phyloP scores from a whole-genome alignment of 2,329 filamentous ascomycete genomes.

The Paecilomyces variotii region DNA sequence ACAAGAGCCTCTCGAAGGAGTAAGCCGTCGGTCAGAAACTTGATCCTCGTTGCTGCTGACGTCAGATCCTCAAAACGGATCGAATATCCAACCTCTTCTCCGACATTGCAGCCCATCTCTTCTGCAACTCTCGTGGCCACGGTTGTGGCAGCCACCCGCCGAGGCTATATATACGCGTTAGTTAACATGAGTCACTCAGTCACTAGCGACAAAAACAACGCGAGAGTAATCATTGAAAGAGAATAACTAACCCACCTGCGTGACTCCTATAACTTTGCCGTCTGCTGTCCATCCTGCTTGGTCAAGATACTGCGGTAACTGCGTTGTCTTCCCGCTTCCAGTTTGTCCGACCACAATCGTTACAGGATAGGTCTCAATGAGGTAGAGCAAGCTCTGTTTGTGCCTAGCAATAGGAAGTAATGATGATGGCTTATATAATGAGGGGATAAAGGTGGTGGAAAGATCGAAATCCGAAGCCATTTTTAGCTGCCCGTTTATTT shows the following conservation, averaged over 20 bases:
- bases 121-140: slow-evolving; percentile 84
- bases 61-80: slow-evolving; percentile 89
- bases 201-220: not conserved
- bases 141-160: slow-evolving; percentile 82
- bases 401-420: slow-evolving; percentile 83
- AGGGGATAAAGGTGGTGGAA: slow-evolving; percentile 56
- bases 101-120: slow-evolving; percentile 76
- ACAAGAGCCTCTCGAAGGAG: slow-evolving; percentile 86
- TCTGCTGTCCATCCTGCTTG: slow-evolving; percentile 80
- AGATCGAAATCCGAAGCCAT: slow-evolving; percentile 40
- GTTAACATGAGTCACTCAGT: not conserved
- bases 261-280: slow-evolving; percentile 77
- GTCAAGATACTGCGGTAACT: slow-evolving; percentile 86
- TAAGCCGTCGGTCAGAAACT: slow-evolving; percentile 90
- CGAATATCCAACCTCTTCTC: slow-evolving; percentile 87
- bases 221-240: slow-evolving; percentile 10
- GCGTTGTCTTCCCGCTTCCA: slow-evolving; percentile 90
- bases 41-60: slow-evolving; percentile 75
- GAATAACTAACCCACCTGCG: slow-evolving; percentile 58
- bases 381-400: slow-evolving; percentile 69
- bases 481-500: slow-evolving; percentile 1
- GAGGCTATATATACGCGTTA: slow-evolving; percentile 51
- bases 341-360: slow-evolving; percentile 90
- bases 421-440: slow-evolving; percentile 75
- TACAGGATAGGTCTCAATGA: slow-evolving; percentile 74